Base-by-base conservation (phyloP, 2,329 filamentous ascomycete genomes). In the Pseudonectria buxi region DNA sequence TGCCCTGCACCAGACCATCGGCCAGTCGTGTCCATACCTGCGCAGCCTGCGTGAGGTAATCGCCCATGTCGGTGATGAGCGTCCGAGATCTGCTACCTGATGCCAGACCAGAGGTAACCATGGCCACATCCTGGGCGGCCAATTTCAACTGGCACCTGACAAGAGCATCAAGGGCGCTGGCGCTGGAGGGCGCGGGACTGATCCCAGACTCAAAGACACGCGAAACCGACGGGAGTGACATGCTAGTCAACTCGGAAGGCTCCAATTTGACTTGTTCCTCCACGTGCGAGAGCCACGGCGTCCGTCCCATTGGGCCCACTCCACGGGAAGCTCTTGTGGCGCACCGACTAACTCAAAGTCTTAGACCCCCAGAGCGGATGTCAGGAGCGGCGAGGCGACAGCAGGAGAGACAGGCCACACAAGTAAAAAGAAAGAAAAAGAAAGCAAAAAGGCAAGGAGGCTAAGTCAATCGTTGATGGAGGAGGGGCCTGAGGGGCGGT, bases 31-130 rank as follows among this genome's bases (percentile, higher is more conserved):
- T 49, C 54, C 52, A 60, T 36, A 62, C 45, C 26, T 50, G 36
- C 14, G 60, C 57, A n/a, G 55, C 58, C 16, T 54, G 56, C 22
- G 50, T 46, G 15, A 63, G 41, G 37, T 63, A 63, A 15, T 63
- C 59, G 24, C 60, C 60, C 38, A 62, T 51, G 24, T 62, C 57
- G 24, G 44, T 45, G 28, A 61, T 50, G 33, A 63, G 37, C 27
- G 54, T 57, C 11, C 50, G 47, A 11, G 50, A 42, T 28, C 48
- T 41, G 14, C 10, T 14, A 16, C 10, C 28, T 14, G 30, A 28
- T 24, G 39, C 14, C 11, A 32, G 16, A 16, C 35, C 35, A 24
- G 45, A 35, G n/a, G 32, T 36, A 26, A 37, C 45, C 36, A 38
- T 38, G 33, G 49, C 47, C 18, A 55, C 30, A 11, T 55, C 45